These are phyloP conservation scores for Colletotrichum sp. DNA, from an alignment of 2,329 filamentous ascomycete species.

Conservation along the genomic window DNA sequence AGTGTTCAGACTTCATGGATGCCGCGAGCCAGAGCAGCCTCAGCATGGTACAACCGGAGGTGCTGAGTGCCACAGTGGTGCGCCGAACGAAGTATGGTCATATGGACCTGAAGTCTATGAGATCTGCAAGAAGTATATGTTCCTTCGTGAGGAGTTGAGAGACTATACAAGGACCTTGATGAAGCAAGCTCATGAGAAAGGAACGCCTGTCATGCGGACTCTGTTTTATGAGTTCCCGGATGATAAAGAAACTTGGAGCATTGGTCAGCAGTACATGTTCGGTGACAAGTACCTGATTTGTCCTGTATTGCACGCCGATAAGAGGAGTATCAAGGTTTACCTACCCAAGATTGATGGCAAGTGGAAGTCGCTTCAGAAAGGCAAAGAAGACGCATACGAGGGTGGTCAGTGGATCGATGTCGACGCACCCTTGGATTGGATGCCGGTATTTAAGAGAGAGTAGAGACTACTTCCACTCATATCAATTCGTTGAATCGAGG, in stretches of 20 bases:
- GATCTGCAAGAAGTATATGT: slow-evolving; percentile 65
- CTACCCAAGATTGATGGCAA: slow-evolving; percentile 42
- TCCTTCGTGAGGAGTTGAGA: slow-evolving; percentile 61
- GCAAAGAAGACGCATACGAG: neutral
- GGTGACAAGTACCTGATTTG: slow-evolving; percentile 63
- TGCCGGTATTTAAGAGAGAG: slow-evolving; percentile 19
- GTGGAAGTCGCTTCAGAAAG: slow-evolving; percentile 15
- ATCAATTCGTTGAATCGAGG: neutral
- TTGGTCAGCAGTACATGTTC: slow-evolving; percentile 70
- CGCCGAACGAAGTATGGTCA: slow-evolving; percentile 69
- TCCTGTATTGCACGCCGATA: slow-evolving; percentile 57
- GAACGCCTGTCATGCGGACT: slow-evolving; percentile 65
- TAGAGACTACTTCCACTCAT: neutral
- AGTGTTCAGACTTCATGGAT: slow-evolving; percentile 71
- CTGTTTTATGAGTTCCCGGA: slow-evolving; percentile 69
- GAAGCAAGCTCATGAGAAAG: slow-evolving; percentile 63
- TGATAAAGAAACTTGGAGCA: slow-evolving; percentile 58
- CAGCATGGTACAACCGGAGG: slow-evolving; percentile 23
- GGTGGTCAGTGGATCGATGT: slow-evolving; percentile 18
- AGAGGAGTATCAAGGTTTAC: slow-evolving; percentile 53
- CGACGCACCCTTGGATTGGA: slow-evolving; percentile 22
- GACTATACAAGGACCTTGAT: slow-evolving; percentile 64
- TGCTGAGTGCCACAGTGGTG: slow-evolving; percentile 49
- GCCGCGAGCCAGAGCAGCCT: slow-evolving; percentile 60
- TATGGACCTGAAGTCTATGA: slow-evolving; percentile 66